Evolutionary conservation across 1,284 basidiomycete genomes (phyloP), one percentile per base, ranked within the genome.

Genomic region (Coniferiporia sulphurascens): DNA sequence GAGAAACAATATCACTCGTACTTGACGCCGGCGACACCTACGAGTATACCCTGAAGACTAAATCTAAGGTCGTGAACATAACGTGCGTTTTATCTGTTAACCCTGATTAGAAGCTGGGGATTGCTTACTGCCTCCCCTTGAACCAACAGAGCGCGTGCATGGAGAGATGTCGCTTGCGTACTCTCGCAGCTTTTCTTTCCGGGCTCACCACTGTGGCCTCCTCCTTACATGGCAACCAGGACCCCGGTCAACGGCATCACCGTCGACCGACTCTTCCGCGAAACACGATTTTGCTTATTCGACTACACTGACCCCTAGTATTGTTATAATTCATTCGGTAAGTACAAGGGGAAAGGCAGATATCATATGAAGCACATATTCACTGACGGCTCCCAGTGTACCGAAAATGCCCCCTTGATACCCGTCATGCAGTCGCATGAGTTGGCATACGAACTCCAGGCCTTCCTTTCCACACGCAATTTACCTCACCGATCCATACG

Each of bases 1-100:
- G 81, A 51, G 86, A 88, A 66, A 80, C 78, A 55, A 72, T 87
- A 54, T 82, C 83, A 44, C 76, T 87, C 62, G 77, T 88, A 62
- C 77, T 88, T 61, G 84, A 86, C 67, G 84, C 86, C 45, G 85
- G 86, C 15, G 78, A 80, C 21, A 73, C 81, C 49, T 88, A 88
- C 74, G 79, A 80, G 66, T 87, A 88, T 69, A 84, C 83, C 45
- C 72, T 88, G 60, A 87, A 87, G 70, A 78, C 78, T 63, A 79
- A 77, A 62, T 77, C 80, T 54, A 84, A 82, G 67, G 84, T 88
- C 41, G 84, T 80, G 59, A 84, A 85, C 68, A 79, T 89, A 68
- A 86, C 83, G 86, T 87, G 70, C 68, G 85, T 76, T 58, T 49
- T 62, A 17, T 55, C 7, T 32, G 55, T 54, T 61, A 19, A n/a